Evolutionary conservation across 2,329 filamentous ascomycete species (phyloP).

Genomic region (Chrysoporthe puriensis): DNA sequence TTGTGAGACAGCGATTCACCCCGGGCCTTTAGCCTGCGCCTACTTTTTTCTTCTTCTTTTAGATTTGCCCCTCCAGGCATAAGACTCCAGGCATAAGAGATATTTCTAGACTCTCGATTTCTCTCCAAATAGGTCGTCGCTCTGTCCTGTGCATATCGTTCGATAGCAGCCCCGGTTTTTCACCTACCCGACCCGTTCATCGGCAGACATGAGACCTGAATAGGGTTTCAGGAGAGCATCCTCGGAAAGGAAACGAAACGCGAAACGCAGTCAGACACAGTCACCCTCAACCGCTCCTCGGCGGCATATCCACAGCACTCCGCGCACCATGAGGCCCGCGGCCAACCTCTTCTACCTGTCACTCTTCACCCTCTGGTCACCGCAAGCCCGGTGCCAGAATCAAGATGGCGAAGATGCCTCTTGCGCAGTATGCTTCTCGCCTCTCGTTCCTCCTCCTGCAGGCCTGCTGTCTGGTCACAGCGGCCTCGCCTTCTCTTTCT

Average conservation of each 20-base stretch:
- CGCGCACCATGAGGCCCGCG: conserved; percentile 54
- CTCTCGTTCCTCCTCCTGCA: conserved; percentile 29
- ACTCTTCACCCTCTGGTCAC: conserved; percentile 59
- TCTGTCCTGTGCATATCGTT: background rate
- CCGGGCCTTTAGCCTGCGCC: conserved; percentile 6
- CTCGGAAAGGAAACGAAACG: conserved; percentile 22
- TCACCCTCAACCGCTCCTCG: background rate
- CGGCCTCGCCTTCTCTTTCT: conserved; percentile 29
- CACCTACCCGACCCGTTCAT: background rate
- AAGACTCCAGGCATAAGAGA: background rate
- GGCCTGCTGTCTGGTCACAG: conserved; percentile 33
- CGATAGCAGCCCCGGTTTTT: background rate
- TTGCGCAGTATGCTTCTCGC: conserved; percentile 51
- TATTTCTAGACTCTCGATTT: background rate
- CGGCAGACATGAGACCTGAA: conserved; percentile 19
- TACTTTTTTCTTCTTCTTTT: background rate
- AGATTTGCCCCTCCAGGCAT: background rate
- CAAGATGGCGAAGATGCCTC: conserved; percentile 48
- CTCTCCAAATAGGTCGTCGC: background rate
- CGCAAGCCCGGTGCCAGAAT: conserved; percentile 50
- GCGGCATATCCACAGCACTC: conserved; percentile 18
- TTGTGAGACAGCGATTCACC: conserved; percentile 20
- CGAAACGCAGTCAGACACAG: conserved; percentile 23
- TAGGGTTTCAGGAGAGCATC: conserved; percentile 19
- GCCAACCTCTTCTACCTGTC: conserved; percentile 59